A percentile compares a stretch with the other conserved stretches of the same genome.
phyloP scores from a whole-genome alignment of 441 rosid genomes.

The Syzygium syzygioides region DNA sequence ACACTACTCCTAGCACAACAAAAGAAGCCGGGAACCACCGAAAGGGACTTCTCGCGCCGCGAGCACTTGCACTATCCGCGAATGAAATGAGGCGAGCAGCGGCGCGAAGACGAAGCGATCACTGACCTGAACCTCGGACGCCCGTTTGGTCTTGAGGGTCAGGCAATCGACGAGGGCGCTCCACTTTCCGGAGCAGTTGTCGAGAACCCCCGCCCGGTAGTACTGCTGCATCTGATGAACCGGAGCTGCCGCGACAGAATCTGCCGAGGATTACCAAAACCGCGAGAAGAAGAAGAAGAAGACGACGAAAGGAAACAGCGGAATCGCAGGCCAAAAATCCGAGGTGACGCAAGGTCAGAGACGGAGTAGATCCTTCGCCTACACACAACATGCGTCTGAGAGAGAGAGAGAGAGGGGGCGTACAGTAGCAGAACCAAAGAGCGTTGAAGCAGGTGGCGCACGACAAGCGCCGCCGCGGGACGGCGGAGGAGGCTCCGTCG shows the following conservation, averaged over 20 bases:
- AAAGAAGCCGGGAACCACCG: not conserved
- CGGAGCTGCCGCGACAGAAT: slow-evolving; percentile 45
- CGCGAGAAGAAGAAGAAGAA: not conserved
- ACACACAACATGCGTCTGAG: not conserved
- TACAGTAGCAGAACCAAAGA: slow-evolving; percentile 94
- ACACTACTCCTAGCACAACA: not conserved
- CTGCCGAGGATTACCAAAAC: not conserved
- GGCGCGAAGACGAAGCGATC: not conserved
- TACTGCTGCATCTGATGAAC: slow-evolving; percentile 90
- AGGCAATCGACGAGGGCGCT: slow-evolving; percentile 59
- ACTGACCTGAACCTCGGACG: slow-evolving; percentile 56
- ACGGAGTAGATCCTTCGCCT: not conserved
- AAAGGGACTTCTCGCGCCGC: not conserved
- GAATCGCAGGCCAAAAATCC: not conserved
- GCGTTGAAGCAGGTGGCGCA: slow-evolving; percentile 62
- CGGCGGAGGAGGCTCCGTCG: slow-evolving; percentile 16
- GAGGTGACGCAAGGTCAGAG: not conserved
- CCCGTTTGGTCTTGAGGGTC: slow-evolving; percentile 53
- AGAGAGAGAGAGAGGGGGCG: not conserved
- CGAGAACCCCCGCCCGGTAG: slow-evolving; percentile 59
- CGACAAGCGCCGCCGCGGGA: slow-evolving; percentile 34
- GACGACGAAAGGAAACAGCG: not conserved
- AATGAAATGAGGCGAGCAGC: not conserved
- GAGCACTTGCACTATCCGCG: not conserved
- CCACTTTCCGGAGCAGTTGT: slow-evolving; percentile 66